Base-by-base conservation (phyloP, 257 asterid genomes). In the Solanum rostratum region DNA sequence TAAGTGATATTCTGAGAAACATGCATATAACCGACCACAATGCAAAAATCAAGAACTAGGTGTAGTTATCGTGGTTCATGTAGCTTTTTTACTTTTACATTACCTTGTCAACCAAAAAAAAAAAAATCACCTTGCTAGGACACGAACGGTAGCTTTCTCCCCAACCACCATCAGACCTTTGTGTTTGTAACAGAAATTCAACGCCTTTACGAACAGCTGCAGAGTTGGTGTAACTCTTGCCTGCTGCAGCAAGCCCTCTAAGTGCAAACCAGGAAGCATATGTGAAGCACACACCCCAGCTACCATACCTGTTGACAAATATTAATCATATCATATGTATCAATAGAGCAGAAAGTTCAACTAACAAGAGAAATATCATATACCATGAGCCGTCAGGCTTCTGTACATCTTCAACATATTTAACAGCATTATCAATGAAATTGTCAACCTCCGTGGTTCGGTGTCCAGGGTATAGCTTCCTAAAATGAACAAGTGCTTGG, bases 321-420 rank as follows among this genome's bases (percentile, higher is more conserved):
- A 80, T 69, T 53, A 13, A 3, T 52, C 59, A 10, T 60, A 78
- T 65, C 39, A 46, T 70, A 39, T n/a, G n/a, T n/a, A n/a, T n/a
- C n/a, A 37, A 66, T 65, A 14, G 12, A 65, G 73, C 73, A 65
- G 43, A 43, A 45, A 52, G 45, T 73, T 69, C 22, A 55, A 59
- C 59, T 22, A 46, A 3, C 5, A 15, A 27, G 18, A 15, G 41
- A 54, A 4, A 50, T 46, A n/a, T 49, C 20, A 33, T 49, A 12
- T 87, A 93, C 98, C 98, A 95, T 50, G 98, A 95, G 60, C 98
- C 98, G 30, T 95, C 95, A 2, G 94, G 90, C 86, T 82, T 88
- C 57, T 95, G 98, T 27, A 89, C 49, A 76, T 86, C 85, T 85
- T 94, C 94, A 12, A 95, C 84, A 86, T 89, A 95, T 24, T 88